Conservation (phyloP, 2,329 filamentous ascomycete species). For the Lasiodiplodia citricola region DNA sequence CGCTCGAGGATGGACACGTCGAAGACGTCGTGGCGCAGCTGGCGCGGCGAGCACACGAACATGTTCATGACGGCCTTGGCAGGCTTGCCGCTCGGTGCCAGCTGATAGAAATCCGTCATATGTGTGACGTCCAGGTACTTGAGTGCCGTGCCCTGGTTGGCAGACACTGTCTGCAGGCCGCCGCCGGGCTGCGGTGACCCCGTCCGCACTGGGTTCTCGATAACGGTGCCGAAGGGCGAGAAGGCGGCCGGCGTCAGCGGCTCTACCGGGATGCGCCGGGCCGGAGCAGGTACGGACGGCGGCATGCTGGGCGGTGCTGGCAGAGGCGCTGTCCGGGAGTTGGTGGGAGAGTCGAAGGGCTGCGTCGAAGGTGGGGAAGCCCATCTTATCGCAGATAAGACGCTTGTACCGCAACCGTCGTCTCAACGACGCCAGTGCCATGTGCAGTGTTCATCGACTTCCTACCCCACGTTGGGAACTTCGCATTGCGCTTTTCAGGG, state of each 20-base stretch:
- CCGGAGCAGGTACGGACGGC: conserved; percentile 45
- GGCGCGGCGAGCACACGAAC: conserved; percentile 80
- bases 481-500: neutral
- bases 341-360: neutral
- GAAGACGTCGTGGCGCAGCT: conserved; percentile 61
- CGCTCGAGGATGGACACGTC: conserved; percentile 79
- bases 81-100: conserved; percentile 63
- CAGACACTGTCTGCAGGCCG: conserved; percentile 56
- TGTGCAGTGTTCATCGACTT: no score
- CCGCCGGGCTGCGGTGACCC: conserved; percentile 52
- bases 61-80: conserved; percentile 77
- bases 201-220: conserved; percentile 69
- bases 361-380: neutral
- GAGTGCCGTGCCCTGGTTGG: conserved; percentile 87
- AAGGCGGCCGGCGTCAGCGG: conserved; percentile 75
- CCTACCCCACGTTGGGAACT: no score
- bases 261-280: conserved; percentile 60
- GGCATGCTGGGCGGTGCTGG: conserved; percentile 30
- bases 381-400: neutral
- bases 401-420: neutral
- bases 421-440: neutral
- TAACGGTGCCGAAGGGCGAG: conserved; percentile 79
- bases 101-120: conserved; percentile 72
- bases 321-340: neutral
- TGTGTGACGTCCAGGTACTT: conserved; percentile 84